Percentiles rank a stretch among this genome's conserved stretches.
phyloP scores from a whole-genome alignment of 2,329 filamentous ascomycete genomes.

The Fusarium sp. region DNA sequence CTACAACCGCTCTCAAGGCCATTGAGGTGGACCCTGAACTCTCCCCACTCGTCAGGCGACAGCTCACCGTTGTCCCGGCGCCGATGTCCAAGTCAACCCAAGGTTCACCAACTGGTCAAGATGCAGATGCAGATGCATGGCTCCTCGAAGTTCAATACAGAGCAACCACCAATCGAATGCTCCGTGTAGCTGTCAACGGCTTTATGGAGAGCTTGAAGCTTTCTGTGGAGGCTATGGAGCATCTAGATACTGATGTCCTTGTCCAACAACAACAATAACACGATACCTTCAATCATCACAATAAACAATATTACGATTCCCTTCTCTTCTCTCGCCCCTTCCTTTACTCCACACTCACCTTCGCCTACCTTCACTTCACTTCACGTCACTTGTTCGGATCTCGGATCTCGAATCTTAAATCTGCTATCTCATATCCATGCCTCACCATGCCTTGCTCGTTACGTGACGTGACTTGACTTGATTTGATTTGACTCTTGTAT shows the following conservation, averaged over 20 bases:
- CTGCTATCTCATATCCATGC: slow-evolving; percentile 8
- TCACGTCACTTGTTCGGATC: neutral
- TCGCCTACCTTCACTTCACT: neutral
- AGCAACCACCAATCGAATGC: slow-evolving; percentile 94
- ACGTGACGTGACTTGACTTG: neutral
- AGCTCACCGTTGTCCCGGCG: slow-evolving; percentile 67
- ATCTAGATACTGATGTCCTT: slow-evolving; percentile 86
- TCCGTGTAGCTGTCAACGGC: slow-evolving; percentile 93
- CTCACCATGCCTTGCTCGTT: slow-evolving; percentile 14
- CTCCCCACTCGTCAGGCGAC: slow-evolving; percentile 81
- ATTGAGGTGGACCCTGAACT: slow-evolving; percentile 90
- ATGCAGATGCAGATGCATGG: slow-evolving; percentile 44
- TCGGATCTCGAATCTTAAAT: neutral
- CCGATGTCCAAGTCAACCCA: slow-evolving; percentile 40
- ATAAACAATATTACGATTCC: slow-evolving; percentile 8
- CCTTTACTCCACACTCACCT: neutral
- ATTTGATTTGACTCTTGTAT: slow-evolving; percentile 9
- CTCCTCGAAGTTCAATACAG: slow-evolving; percentile 80
- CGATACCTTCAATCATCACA: slow-evolving; percentile 17
- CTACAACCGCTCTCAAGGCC: slow-evolving; percentile 77
- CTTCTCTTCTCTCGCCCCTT: neutral
- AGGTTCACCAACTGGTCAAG: slow-evolving; percentile 29
- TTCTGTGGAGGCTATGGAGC: slow-evolving; percentile 88
- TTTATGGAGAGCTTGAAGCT: slow-evolving; percentile 92
- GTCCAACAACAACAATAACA: slow-evolving; percentile 45